phyloP scores from a whole-genome alignment of 257 asterid genomes.

The Solanum boliviense region DNA sequence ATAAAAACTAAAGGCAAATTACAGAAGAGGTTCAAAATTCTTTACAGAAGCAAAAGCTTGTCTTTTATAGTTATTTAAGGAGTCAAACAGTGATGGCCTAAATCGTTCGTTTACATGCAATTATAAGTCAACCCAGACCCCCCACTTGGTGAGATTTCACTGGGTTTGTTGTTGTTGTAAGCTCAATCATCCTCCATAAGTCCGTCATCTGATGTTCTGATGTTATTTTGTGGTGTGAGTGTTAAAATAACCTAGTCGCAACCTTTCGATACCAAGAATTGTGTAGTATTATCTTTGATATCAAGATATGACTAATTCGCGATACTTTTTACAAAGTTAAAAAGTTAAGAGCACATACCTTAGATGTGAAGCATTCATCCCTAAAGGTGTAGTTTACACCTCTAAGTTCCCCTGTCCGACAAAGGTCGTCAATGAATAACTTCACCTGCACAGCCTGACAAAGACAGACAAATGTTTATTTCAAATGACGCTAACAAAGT shows the following conservation, averaged over 20 bases:
- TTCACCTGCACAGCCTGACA: slow-evolving; percentile 64
- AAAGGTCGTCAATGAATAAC: slow-evolving; percentile 53
- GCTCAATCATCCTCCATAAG: not conserved
- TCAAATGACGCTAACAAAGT: not conserved
- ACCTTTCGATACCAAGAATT: not conserved
- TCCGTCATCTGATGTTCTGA: not conserved
- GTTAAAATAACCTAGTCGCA: not conserved
- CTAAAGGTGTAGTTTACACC: slow-evolving; percentile 66
- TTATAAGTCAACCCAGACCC: not conserved
- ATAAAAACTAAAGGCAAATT: not conserved
- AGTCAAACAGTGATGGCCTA: not conserved
- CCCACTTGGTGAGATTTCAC: not conserved
- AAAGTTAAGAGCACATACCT: slow-evolving; percentile 31
- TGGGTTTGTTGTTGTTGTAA: not conserved
- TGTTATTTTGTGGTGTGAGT: not conserved
- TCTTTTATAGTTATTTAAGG: not conserved
- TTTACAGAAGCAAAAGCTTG: not conserved
- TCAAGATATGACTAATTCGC: not conserved
- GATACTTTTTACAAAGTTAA: not conserved
- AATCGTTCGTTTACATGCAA: not conserved
- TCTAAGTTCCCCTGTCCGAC: slow-evolving; percentile 53
- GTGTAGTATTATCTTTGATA: not conserved
- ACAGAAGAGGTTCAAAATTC: not conserved
- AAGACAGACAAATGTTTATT: not conserved
- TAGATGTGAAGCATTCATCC: slow-evolving; percentile 79